Conservation (phyloP, 345 rosid species). For the Capsella bursapastoris region DNA sequence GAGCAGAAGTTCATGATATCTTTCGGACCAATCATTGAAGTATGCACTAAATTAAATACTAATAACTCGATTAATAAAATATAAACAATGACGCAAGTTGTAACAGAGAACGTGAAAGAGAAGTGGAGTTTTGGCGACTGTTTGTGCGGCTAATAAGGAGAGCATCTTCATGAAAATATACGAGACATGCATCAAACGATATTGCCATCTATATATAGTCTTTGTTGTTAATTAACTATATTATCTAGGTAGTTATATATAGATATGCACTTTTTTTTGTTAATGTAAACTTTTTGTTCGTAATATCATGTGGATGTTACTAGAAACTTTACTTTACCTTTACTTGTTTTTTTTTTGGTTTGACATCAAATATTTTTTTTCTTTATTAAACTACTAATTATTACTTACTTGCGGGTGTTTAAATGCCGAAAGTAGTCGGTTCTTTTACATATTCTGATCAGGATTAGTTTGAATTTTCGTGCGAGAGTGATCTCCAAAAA, state of each 20-base stretch:
- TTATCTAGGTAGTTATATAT: conserved; percentile 3
- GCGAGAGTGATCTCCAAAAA: no score
- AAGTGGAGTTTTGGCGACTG: conserved; percentile 42
- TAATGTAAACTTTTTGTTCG: background rate
- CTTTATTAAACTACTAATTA: background rate
- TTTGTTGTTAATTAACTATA: conserved; percentile 17
- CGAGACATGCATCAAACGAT: conserved; percentile 42
- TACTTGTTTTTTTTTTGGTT: no score
- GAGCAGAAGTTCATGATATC: conserved; percentile 37
- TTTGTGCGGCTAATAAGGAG: conserved; percentile 43
- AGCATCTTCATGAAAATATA: conserved; percentile 40
- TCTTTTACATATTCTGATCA: no score
- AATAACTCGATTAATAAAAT: conserved; percentile 16
- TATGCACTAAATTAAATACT: conserved; percentile 19
- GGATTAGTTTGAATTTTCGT: no score
- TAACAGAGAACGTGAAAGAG: conserved; percentile 44
- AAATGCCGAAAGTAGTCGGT: no score
- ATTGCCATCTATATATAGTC: conserved; percentile 26
- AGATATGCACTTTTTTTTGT: background rate
- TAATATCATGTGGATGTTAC: conserved; percentile 11
- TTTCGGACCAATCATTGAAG: conserved; percentile 41
- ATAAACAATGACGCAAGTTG: conserved; percentile 38
- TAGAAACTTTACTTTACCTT: background rate
- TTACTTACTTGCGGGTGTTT: no score
- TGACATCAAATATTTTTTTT: no score